Conservation (phyloP, 2,329 filamentous ascomycete species). For the Clonostachys sp. region DNA sequence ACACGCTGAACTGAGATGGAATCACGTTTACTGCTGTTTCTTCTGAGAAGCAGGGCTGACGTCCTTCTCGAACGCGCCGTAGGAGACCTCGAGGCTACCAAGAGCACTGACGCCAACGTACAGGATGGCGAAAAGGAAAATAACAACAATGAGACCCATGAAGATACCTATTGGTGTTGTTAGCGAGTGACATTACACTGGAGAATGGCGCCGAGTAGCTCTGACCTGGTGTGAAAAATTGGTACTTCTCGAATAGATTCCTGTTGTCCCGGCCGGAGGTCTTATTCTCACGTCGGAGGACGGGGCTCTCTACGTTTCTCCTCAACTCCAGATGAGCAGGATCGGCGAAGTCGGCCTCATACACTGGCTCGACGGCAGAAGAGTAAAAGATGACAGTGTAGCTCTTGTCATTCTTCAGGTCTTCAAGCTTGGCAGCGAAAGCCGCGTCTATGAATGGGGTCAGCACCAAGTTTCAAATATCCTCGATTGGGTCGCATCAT, state of each 20-base stretch:
- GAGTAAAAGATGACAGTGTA: slow-evolving; percentile 78
- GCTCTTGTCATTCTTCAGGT: slow-evolving; percentile 29
- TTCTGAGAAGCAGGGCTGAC: slow-evolving; percentile 86
- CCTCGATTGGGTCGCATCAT: slow-evolving; percentile 4
- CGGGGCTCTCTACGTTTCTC: slow-evolving; percentile 39
- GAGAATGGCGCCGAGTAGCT: background rate
- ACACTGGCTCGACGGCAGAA: slow-evolving; percentile 50
- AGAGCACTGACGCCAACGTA: slow-evolving; percentile 75
- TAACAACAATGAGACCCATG: slow-evolving; percentile 69
- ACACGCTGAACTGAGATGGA: background rate
- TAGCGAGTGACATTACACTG: background rate
- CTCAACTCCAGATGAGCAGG: slow-evolving; percentile 70
- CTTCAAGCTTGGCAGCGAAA: slow-evolving; percentile 41
- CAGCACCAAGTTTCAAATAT: slow-evolving; percentile 6
- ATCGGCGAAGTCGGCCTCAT: slow-evolving; percentile 62
- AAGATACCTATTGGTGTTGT: slow-evolving; percentile 63
- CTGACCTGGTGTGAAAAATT: slow-evolving; percentile 84
- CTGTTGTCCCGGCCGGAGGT: slow-evolving; percentile 32
- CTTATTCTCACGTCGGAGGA: slow-evolving; percentile 28
- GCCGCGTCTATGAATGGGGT: slow-evolving; percentile 27
- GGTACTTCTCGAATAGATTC: slow-evolving; percentile 84
- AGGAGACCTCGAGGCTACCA: slow-evolving; percentile 79
- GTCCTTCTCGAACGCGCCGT: slow-evolving; percentile 95
- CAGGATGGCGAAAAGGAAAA: slow-evolving; percentile 73
- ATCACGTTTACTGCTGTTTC: slow-evolving; percentile 45